Conservation (phyloP, 2,329 filamentous ascomycete genomes). For the Colletotrichum sp. region DNA sequence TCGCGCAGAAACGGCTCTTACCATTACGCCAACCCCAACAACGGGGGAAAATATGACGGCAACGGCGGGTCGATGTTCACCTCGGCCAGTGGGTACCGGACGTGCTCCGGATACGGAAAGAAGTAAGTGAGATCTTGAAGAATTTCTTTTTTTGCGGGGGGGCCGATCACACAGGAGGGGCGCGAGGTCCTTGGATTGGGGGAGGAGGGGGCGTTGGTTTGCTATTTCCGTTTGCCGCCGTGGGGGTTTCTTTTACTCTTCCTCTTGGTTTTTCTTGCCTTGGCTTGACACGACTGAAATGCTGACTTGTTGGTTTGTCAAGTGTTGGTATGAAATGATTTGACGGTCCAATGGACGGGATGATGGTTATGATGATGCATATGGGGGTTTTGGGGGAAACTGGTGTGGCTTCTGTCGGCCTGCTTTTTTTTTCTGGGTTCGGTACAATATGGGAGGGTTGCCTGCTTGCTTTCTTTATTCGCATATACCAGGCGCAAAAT, state of each 20-base stretch:
- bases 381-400: neutral
- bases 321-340: neutral
- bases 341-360: neutral
- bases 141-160: neutral
- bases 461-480: neutral
- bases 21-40: slow-evolving; percentile 73
- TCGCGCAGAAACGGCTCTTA: slow-evolving; percentile 64
- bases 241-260: neutral
- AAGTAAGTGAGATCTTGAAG: slow-evolving; percentile 2
- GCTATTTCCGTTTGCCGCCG: neutral
- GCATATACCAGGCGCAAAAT: neutral
- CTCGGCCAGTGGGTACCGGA: slow-evolving; percentile 48
- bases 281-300: neutral
- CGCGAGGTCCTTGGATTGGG: neutral
- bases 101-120: slow-evolving; percentile 17
- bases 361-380: neutral
- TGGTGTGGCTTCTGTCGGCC: neutral
- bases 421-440: neutral
- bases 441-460: neutral
- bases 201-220: neutral
- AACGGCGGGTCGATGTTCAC: slow-evolving; percentile 65
- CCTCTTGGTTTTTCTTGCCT: neutral
- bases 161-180: neutral
- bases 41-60: slow-evolving; percentile 69
- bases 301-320: neutral